Conservation (phyloP, 352 stramenopile genomes). For the Pythium diclinum region DNA sequence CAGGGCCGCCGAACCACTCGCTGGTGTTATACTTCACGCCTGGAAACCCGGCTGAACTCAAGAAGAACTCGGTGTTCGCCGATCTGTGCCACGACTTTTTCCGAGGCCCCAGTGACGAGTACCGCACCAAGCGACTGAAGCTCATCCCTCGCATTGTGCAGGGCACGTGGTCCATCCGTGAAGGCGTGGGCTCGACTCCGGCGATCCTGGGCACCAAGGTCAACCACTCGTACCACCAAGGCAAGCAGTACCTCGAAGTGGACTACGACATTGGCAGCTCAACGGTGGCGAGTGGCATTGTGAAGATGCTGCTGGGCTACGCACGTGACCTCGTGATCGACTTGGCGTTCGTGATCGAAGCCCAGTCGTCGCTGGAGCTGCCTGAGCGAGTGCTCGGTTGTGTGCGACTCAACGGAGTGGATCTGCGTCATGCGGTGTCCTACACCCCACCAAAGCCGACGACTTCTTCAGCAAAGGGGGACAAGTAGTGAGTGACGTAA, state of each 20-base stretch:
- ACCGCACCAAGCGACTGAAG: constrained; percentile 85
- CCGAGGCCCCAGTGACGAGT: constrained; percentile 50
- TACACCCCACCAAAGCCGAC: constrained; percentile 21
- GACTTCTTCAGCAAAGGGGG: not conserved
- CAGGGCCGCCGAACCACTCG: constrained; percentile 57
- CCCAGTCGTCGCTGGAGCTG: constrained; percentile 60
- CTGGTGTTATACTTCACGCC: constrained; percentile 83
- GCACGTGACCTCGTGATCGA: constrained; percentile 74
- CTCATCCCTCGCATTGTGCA: constrained; percentile 89
- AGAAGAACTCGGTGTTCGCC: constrained; percentile 65
- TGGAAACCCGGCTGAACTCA: constrained; percentile 50
- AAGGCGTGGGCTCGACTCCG: constrained; percentile 85
- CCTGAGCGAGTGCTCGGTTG: constrained; percentile 72
- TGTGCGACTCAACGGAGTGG: constrained; percentile 64
- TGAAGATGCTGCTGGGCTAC: constrained; percentile 72
- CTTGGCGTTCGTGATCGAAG: constrained; percentile 81
- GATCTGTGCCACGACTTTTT: constrained; percentile 68
- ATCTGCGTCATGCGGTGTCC: constrained; percentile 51
- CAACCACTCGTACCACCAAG: constrained; percentile 69
- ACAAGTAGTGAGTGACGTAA: not conserved
- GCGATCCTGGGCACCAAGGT: constrained; percentile 91
- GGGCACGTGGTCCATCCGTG: constrained; percentile 86
- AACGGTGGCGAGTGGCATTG: constrained; percentile 59
- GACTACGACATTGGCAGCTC: constrained; percentile 83
- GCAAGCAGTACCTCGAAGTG: constrained; percentile 64